These are phyloP conservation scores for Alternaria sp. DNA, from an alignment of 2,329 filamentous ascomycete genomes.

Conservation along the genomic window DNA sequence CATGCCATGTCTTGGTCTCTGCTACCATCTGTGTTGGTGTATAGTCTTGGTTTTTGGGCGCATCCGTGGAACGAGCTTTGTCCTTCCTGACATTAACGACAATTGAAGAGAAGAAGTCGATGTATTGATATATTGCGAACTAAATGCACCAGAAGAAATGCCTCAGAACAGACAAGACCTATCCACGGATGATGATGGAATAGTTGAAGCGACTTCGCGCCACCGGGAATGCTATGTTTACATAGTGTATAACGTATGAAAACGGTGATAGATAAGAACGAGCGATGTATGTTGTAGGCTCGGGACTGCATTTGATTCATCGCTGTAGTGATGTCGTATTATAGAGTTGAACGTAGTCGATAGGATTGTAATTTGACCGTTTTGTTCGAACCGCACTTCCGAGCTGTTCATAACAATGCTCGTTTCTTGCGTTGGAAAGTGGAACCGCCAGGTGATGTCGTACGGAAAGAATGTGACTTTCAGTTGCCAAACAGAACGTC, in stretches of 20 bases:
- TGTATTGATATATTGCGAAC: neutral
- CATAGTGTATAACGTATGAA: neutral
- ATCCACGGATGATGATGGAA: neutral
- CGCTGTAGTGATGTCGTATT: neutral
- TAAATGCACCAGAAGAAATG: neutral
- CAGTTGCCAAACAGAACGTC: conserved; percentile 33
- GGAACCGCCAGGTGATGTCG: rapidly evolving
- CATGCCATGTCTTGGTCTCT: too few relatives aligned
- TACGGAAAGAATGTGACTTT: neutral
- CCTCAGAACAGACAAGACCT: too few relatives aligned
- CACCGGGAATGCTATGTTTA: neutral
- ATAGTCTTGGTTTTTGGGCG: too few relatives aligned
- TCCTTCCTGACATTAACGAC: too few relatives aligned
- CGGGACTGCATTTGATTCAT: rapidly evolving
- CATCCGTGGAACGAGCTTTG: too few relatives aligned
- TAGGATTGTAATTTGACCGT: too few relatives aligned
- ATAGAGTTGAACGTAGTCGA: rapidly evolving
- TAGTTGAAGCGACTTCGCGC: neutral
- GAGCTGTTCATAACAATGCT: too few relatives aligned
- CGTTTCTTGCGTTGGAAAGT: neutral
- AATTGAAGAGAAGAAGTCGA: too few relatives aligned
- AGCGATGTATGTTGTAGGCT: neutral
- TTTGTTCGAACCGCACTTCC: neutral
- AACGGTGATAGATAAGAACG: neutral
- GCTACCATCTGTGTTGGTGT: too few relatives aligned